phyloP scores from a whole-genome alignment of 164 flowering plant genomes.

The Umbilicus rupestris region DNA sequence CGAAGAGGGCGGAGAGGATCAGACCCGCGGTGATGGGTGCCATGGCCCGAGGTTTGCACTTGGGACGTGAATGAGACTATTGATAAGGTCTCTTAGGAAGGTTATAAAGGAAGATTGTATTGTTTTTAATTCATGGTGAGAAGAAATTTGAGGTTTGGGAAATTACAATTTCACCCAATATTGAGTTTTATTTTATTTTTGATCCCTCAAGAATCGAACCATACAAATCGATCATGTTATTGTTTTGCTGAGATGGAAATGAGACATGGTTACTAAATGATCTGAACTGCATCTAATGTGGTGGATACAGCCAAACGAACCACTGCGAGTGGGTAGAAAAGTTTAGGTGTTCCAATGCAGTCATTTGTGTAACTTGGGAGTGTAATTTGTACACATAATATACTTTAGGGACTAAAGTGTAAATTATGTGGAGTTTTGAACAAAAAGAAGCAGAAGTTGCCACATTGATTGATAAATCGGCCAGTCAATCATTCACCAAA shows the following conservation, averaged over 20 bases:
- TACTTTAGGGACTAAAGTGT: background rate
- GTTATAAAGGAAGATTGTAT: background rate
- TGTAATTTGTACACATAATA: background rate
- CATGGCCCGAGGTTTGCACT: background rate
- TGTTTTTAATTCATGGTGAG: constrained; percentile 3
- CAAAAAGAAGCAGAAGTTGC: background rate
- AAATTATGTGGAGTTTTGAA: background rate
- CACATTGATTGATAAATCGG: background rate
- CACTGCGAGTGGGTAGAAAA: too few relatives aligned
- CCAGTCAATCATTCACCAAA: background rate
- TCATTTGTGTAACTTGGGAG: background rate
- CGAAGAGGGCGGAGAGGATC: constrained; percentile 16
- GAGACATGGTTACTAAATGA: too few relatives aligned
- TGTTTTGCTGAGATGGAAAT: too few relatives aligned
- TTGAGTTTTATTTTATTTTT: background rate
- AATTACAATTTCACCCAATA: background rate
- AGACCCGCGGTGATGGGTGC: constrained; percentile 1
- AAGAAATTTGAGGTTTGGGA: background rate
- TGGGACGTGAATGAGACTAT: background rate
- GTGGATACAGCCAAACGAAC: too few relatives aligned
- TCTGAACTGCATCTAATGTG: too few relatives aligned
- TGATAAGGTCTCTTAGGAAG: background rate
- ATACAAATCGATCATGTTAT: background rate
- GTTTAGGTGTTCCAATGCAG: background rate
- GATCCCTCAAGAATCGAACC: background rate